A percentile compares a stretch with the other conserved stretches of the same genome.
These are phyloP conservation scores for Mycosphaerella sp. DNA, from an alignment of 2,329 filamentous ascomycete species.

Conservation along the genomic window DNA sequence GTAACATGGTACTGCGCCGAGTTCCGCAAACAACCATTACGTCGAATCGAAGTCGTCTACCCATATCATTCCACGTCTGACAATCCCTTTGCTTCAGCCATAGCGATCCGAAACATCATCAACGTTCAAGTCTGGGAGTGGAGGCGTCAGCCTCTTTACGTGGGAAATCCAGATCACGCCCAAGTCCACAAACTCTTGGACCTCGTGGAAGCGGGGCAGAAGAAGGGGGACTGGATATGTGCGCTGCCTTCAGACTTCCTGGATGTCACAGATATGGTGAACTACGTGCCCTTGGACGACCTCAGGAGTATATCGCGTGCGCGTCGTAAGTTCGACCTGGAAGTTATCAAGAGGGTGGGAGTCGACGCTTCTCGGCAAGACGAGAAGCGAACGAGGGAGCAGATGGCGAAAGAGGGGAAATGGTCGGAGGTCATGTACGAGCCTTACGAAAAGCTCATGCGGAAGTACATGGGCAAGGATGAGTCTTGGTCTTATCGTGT, in stretches of 20 bases:
- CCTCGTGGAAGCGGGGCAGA: neutral
- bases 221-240: neutral
- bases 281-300: too few species aligned
- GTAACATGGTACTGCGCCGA: neutral
- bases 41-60: neutral
- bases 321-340: too few species aligned
- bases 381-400: neutral
- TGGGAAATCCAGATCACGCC: neutral
- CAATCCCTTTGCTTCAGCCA: neutral
- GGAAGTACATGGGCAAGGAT: neutral
- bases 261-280: too few species aligned
- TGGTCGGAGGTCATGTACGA: neutral
- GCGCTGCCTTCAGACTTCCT: too few species aligned
- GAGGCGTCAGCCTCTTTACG: neutral
- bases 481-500: neutral
- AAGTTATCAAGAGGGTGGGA: too few species aligned
- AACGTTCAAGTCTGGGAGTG: neutral
- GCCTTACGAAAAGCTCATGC: neutral
- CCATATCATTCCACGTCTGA: neutral
- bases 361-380: neutral
- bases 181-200: neutral
- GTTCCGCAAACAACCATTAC: neutral
- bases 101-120: neutral
- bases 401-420: neutral
- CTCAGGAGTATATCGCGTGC: too few species aligned